phyloP scores from a whole-genome alignment of 2,329 filamentous ascomycete species.

The Blastomyces silverae region DNA sequence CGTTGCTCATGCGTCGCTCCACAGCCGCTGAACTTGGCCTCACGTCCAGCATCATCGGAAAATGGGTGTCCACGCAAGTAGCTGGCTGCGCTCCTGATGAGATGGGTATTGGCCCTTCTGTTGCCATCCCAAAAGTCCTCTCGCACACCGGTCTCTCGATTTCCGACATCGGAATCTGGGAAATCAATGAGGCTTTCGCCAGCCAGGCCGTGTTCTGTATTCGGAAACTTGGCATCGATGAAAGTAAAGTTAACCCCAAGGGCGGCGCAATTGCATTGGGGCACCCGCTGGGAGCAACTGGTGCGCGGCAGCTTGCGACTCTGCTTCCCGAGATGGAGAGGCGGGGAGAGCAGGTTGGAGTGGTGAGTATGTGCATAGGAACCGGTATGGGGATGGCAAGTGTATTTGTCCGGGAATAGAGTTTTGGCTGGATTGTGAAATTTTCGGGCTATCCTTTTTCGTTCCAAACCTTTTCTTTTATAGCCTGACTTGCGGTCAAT shows the following conservation, averaged over 20 bases:
- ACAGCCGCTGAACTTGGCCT: constrained; percentile 70
- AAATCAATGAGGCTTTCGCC: constrained; percentile 80
- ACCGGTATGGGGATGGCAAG: constrained; percentile 74
- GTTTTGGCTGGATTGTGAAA: background rate
- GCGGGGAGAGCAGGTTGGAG: constrained; percentile 65
- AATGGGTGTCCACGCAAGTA: constrained; percentile 70
- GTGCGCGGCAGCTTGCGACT: constrained; percentile 71
- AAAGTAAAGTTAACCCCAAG: constrained; percentile 76
- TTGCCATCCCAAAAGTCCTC: constrained; percentile 81
- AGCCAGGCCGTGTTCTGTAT: constrained; percentile 63
- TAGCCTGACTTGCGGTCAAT: background rate
- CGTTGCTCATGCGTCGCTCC: constrained; percentile 75
- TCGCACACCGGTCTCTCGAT: constrained; percentile 57
- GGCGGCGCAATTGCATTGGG: constrained; percentile 92
- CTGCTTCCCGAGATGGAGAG: constrained; percentile 63
- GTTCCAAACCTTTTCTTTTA: background rate
- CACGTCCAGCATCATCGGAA: constrained; percentile 63
- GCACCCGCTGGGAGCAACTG: constrained; percentile 84
- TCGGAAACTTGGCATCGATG: constrained; percentile 53
- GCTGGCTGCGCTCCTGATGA: constrained; percentile 79
- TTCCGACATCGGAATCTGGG: constrained; percentile 74
- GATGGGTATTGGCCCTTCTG: constrained; percentile 85
- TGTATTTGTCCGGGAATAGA: constrained; percentile 58
- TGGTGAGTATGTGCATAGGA: constrained; percentile 85
- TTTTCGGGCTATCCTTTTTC: background rate